A percentile compares a stretch with the other conserved stretches of the same genome.
phyloP scores from a whole-genome alignment of 352 stramenopile species.

The Globisporangium spiculum region DNA sequence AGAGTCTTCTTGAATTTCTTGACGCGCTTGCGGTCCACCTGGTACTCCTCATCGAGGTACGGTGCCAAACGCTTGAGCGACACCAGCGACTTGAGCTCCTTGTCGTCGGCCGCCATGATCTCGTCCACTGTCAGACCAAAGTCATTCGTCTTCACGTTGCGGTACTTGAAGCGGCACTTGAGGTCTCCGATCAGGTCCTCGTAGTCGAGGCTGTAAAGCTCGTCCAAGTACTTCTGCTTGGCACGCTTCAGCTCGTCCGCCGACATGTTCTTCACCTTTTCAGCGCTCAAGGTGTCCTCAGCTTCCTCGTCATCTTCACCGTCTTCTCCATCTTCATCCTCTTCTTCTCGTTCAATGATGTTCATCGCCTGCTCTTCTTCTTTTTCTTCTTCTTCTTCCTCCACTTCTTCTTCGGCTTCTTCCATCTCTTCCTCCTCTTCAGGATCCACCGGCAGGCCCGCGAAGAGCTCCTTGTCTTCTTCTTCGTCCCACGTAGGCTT shows the following conservation, averaged over 20 bases:
- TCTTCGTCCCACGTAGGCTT: conserved; percentile 82
- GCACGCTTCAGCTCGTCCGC: conserved; percentile 64
- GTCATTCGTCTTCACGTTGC: conserved; percentile 91
- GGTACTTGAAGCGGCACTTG: conserved; percentile 98
- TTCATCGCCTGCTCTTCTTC: conserved; percentile 18
- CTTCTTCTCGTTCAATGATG: conserved; percentile 21
- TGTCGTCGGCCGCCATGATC: conserved; percentile 96
- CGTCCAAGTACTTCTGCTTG: conserved; percentile 93
- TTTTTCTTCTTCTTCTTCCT: conserved; percentile 21
- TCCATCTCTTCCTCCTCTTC: conserved; percentile 55
- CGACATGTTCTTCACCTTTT: conserved; percentile 49
- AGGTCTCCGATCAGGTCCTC: conserved; percentile 98
- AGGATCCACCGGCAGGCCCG: conserved; percentile 53
- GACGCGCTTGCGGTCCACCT: conserved; percentile 65
- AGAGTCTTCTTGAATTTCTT: conserved; percentile 74
- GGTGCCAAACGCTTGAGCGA: conserved; percentile 97
- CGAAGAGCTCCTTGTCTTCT: conserved; percentile 85
- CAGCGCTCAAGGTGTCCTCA: conserved; percentile 42
- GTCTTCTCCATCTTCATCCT: conserved; percentile 27
- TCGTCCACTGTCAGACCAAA: conserved; percentile 97
- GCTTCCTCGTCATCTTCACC: conserved; percentile 52
- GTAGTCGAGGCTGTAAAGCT: conserved; percentile 98
- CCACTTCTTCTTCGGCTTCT: conserved; percentile 20
- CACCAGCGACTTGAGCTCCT: conserved; percentile 95
- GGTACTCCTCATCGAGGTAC: conserved; percentile 88